Base-by-base conservation (phyloP, 75 land plant genomes). In the Isoetes taiwanensis region DNA sequence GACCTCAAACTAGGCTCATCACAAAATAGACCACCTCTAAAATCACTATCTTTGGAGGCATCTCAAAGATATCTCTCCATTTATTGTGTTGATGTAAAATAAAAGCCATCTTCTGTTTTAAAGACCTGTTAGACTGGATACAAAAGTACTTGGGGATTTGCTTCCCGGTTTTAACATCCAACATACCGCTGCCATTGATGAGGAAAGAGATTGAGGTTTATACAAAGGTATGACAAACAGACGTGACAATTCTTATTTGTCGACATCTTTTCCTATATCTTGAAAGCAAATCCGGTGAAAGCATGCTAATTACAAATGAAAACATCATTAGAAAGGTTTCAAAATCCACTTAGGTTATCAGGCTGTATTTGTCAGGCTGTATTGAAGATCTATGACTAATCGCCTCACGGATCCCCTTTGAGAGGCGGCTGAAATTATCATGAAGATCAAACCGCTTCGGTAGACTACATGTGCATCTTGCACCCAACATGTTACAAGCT, bases 1-100 rank as follows among this genome's bases (percentile, higher is more conserved):
- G 86, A 86, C 3, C 97, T 94, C 32, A 90, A 62, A 19, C 97
- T 94, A 42, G 97, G 97, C 66, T 90, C 97, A 73, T 90, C 97
- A 70, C 97, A 90, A 56, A 90, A 90, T 68, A 90, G 68, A 27
- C 97, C 97, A 20, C 97, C 97, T 34, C 68, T 73, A 58, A 86
- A 90, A 60, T 87, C 97, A 9, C 72, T 2, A 86, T 64, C 2
- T 69, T 62, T 9, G 81, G 76, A 56, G 78, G 80, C 30, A 48
- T 57, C 25, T 83, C 88, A 79, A 74, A 30, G 71, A 63, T 24
- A 90, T 68, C 56, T 83, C 73, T 32, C 97, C 97, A 30, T 93
- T 67, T 43, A 83, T 70, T 26, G 33, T 26, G 63, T 81, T 84
- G 1, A 90, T 30, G 35, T 62, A 69, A 59, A 74, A 50, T 59